These are phyloP conservation scores for Ilex asprella DNA, from an alignment of 257 asterid genomes.

Conservation along the genomic window DNA sequence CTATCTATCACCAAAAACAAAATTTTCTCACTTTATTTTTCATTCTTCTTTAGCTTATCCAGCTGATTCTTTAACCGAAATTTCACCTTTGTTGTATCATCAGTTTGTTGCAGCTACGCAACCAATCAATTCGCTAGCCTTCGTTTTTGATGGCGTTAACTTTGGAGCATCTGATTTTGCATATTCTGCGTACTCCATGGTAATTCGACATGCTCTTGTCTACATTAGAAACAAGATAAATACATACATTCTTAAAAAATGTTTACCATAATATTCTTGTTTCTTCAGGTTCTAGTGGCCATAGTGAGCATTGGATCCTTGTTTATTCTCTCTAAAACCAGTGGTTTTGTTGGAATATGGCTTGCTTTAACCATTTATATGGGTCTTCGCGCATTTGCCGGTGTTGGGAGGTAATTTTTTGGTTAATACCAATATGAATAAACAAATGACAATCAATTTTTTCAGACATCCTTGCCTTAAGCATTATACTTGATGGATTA, in stretches of 20 bases:
- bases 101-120: constrained; percentile 95
- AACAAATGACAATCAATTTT: too few relatives aligned
- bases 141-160: constrained; percentile 81
- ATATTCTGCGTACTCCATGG: constrained; percentile 92
- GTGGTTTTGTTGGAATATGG: constrained; percentile 90
- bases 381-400: constrained; percentile 72
- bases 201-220: constrained; percentile 7
- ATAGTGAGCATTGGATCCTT: constrained; percentile 59
- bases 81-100: neutral
- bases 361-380: constrained; percentile 75
- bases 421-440: too few relatives aligned
- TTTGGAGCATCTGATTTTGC: constrained; percentile 90
- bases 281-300: constrained; percentile 58
- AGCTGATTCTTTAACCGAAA: too few relatives aligned
- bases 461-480: too few relatives aligned
- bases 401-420: constrained; percentile 67
- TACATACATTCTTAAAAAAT: neutral
- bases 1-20: neutral
- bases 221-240: neutral
- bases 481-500: too few relatives aligned
- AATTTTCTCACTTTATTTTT: neutral
- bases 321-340: constrained; percentile 47
- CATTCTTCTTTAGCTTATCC: too few relatives aligned
- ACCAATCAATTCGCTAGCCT: constrained; percentile 78
- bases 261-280: neutral